These are phyloP conservation scores for Aspergillus sp. DNA, from an alignment of 2,329 filamentous ascomycete genomes.

Conservation along the genomic window DNA sequence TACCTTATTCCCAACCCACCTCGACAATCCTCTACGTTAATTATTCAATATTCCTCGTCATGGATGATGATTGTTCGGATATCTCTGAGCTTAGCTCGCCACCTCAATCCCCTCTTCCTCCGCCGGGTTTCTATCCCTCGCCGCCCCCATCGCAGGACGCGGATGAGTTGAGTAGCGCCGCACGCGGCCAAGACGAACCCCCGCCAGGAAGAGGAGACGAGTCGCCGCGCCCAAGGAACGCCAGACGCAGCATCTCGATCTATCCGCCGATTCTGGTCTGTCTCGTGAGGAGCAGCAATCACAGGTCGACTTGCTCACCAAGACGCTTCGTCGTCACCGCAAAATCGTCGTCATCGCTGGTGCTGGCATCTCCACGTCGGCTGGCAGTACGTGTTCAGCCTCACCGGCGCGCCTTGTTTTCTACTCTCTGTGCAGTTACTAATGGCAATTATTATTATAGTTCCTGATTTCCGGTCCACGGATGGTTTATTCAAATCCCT, in stretches of 20 bases:
- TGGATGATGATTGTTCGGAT: constrained; percentile 29
- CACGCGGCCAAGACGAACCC: constrained; percentile 57
- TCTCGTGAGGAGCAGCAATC: constrained; percentile 48
- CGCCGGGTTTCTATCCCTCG: constrained; percentile 35
- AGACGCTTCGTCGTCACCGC: constrained; percentile 77
- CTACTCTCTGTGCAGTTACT: background rate
- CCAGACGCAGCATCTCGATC: constrained; percentile 76
- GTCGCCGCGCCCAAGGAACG: constrained; percentile 61
- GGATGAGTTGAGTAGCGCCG: constrained; percentile 32
- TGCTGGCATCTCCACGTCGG: constrained; percentile 93
- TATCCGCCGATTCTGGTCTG: constrained; percentile 39
- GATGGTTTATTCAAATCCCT: constrained; percentile 83
- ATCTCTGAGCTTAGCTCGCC: constrained; percentile 39
- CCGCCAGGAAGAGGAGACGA: constrained; percentile 71
- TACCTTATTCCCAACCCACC: background rate
- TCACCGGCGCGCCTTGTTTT: constrained; percentile 6
- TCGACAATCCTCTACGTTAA: background rate
- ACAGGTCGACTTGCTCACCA: constrained; percentile 66
- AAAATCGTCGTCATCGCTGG: constrained; percentile 97
- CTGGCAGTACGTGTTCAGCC: constrained; percentile 65
- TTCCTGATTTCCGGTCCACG: constrained; percentile 93
- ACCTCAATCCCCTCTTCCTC: constrained; percentile 34
- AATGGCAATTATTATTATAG: constrained; percentile 36
- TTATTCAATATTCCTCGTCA: constrained; percentile 6
- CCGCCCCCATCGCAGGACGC: constrained; percentile 40